Percentiles rank a stretch among this genome's conserved stretches.
Evolutionary conservation across 2,329 filamentous ascomycete genomes (phyloP).

Genomic region (Epichloe bromicola): DNA sequence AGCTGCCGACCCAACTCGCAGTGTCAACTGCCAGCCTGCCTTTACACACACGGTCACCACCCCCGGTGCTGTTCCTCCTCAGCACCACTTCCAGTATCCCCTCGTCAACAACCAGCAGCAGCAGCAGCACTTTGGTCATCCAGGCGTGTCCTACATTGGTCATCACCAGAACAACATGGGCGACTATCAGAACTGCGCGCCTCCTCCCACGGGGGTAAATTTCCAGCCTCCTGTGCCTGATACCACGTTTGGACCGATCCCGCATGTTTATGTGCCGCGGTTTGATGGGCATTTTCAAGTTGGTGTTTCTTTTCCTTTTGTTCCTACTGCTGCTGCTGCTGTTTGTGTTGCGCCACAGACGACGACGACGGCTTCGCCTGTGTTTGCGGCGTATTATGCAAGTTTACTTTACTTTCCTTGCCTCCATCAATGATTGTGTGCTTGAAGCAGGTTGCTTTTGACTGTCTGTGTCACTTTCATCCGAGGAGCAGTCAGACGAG

Average conservation of each 20-base stretch:
- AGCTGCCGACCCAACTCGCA: conserved; percentile 21
- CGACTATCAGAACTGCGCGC: conserved; percentile 30
- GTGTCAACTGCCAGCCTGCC: conserved; percentile 8
- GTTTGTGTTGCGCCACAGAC: conserved; percentile 11
- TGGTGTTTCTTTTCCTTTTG: conserved; percentile 13
- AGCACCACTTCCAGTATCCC: conserved; percentile 2
- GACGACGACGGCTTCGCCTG: conserved; percentile 17
- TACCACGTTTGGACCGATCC: conserved; percentile 40
- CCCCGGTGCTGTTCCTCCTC: background rate
- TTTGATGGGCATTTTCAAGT: conserved; percentile 28
- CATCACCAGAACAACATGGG: conserved; percentile 18
- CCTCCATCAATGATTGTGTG: conserved; percentile 6
- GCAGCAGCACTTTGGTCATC: conserved; percentile 2
- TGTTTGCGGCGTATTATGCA: conserved; percentile 26
- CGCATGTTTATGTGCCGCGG: conserved; percentile 43
- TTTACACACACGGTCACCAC: conserved; percentile 1
- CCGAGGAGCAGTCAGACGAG: background rate
- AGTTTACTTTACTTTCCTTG: conserved; percentile 14
- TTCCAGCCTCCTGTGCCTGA: conserved; percentile 48
- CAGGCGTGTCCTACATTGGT: background rate
- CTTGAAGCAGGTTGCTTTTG: background rate
- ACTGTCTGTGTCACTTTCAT: background rate
- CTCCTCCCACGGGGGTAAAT: conserved; percentile 31
- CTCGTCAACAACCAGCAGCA: conserved; percentile 7
- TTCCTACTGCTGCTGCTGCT: conserved; percentile 14